Base-by-base conservation (phyloP, 2,329 filamentous ascomycete genomes). In the Nakataea oryzae region DNA sequence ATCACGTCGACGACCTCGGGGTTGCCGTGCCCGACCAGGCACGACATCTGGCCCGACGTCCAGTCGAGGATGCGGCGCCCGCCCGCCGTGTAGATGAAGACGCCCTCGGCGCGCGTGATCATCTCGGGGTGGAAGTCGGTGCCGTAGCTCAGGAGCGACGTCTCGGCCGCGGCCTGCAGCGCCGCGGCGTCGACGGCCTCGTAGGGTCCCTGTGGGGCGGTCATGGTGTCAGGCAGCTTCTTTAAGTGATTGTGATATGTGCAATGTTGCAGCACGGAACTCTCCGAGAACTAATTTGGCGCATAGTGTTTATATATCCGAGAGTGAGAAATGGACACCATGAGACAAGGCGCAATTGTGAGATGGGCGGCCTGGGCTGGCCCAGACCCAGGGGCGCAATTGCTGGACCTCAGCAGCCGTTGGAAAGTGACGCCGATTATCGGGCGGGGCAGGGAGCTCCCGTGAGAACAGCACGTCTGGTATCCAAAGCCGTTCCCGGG, bases 31-130 rank as follows among this genome's bases (percentile, higher is more conserved):
- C 83, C 83, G 0, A 86, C 73, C 0, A 86, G 74, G 7, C 77
- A 83, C 62, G 75, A 79, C 82, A 85, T 85, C 66, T 86, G 82
- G 26, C 82, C 82, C 0, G 82, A 85, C 1, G 82, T 85, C 66
- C 79, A 86, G 70, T 86, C 82, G 3, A 86, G 75, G 62, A 84
- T 80, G 57, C 74, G 70, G 17, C 75, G 74, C 24, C 74, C 74
- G 3, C 69, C 65, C 0, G 72, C 69, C 55, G 77, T 77, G 67
- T 79, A 82, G 26, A 84, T 73, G 12, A 72, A 69, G 0, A 75
- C 76, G 11, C 80, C 80, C 57, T 74, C 65, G 14, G 78, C 78
- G 47, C 72, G 74, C 58, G 73, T 76, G 65, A 82, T 77, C 32
- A 82, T 61, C 54, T 61, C 60, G 5, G 34, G 12, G 30, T 50